Conservation (phyloP, 75 land plant genomes). For the Larix kaempferi region DNA sequence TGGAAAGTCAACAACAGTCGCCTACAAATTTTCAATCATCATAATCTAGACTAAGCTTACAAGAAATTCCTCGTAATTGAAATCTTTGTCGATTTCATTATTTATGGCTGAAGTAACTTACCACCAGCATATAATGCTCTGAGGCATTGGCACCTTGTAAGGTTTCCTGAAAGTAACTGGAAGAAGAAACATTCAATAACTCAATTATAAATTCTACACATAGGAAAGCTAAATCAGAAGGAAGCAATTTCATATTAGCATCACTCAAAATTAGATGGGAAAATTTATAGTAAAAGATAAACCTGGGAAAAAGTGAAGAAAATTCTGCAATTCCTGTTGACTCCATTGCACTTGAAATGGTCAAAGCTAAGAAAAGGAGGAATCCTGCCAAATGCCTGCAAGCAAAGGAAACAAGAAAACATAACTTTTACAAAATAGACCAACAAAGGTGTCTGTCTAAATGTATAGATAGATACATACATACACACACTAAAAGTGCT, state of each 20-base stretch:
- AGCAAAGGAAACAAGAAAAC: neutral
- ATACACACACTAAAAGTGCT: neutral
- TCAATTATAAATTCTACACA: neutral
- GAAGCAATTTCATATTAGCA: neutral
- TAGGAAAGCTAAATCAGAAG: neutral
- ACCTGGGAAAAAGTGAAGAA: slow-evolving; percentile 9
- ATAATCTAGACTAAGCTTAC: too few species aligned
- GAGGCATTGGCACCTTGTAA: neutral
- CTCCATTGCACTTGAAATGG: slow-evolving; percentile 32
- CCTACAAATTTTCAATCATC: too few species aligned
- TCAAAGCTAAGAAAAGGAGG: slow-evolving; percentile 55
- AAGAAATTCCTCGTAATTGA: too few species aligned
- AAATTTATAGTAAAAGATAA: neutral
- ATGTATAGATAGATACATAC: neutral
- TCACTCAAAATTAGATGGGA: neutral
- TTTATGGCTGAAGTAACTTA: neutral
- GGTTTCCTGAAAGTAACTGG: neutral
- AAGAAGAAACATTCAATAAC: neutral
- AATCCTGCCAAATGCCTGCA: slow-evolving; percentile 88
- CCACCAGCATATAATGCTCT: neutral
- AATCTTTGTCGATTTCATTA: too few species aligned
- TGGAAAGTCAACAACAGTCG: slow-evolving; percentile 16
- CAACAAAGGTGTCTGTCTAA: neutral
- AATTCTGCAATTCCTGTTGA: neutral
- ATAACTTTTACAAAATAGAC: neutral